Conservation (phyloP, 2,329 filamentous ascomycete species). For the Penicillium palitans region DNA sequence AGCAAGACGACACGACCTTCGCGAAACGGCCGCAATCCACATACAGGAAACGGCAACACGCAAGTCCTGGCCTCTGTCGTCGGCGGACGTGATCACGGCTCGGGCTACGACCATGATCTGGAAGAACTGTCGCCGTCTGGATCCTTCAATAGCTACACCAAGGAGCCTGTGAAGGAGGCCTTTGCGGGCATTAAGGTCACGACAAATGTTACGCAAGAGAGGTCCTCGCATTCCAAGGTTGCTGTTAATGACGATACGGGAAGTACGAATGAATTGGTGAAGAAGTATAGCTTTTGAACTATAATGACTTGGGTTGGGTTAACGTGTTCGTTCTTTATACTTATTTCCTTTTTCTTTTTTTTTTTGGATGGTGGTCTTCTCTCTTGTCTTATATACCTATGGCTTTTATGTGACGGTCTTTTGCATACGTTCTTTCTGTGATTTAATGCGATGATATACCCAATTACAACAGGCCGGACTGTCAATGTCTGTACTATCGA, state of each 20-base stretch:
- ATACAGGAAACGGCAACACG: slow-evolving; percentile 17
- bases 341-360: neutral
- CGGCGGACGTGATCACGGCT: slow-evolving; percentile 11
- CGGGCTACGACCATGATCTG: slow-evolving; percentile 21
- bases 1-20: slow-evolving; percentile 24
- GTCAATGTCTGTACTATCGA: neutral
- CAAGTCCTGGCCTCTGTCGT: slow-evolving; percentile 27
- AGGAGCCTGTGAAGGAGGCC: slow-evolving; percentile 3
- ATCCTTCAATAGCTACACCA: slow-evolving; percentile 5
- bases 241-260: slow-evolving; percentile 20
- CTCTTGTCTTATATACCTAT: neutral
- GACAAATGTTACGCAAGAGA: slow-evolving; percentile 30
- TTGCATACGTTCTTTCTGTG: neutral
- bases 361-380: neutral
- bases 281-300: slow-evolving; percentile 17
- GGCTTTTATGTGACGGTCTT: neutral
- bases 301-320: neutral
- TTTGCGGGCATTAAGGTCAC: slow-evolving; percentile 31
- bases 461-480: neutral
- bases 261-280: slow-evolving; percentile 28
- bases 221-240: slow-evolving; percentile 5
- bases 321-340: neutral
- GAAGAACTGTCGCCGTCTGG: slow-evolving; percentile 16
- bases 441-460: slow-evolving; percentile 5
- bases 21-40: slow-evolving; percentile 16